Percentiles rank a stretch among this genome's conserved stretches.
phyloP scores from a whole-genome alignment of 1,284 basidiomycete genomes.

The Fomitopsis betulina region DNA sequence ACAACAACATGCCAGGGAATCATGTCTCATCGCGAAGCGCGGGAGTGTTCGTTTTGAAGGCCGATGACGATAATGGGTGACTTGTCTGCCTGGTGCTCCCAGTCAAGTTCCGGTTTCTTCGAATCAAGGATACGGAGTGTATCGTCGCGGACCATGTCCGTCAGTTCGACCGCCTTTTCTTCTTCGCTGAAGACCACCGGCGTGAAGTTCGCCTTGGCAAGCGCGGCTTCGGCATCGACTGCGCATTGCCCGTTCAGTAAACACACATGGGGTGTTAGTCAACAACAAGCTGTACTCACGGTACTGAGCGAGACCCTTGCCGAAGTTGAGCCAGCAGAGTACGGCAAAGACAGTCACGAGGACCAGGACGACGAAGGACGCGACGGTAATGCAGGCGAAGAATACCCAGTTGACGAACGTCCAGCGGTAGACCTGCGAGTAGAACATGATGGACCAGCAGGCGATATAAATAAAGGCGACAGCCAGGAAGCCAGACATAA shows the following conservation, averaged over 20 bases:
- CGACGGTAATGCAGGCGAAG: conserved; percentile 42
- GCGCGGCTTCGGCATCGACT: conserved; percentile 43
- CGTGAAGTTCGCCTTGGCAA: conserved; percentile 39
- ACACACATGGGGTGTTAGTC: not conserved
- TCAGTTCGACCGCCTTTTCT: conserved; percentile 15
- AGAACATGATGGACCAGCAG: conserved; percentile 49
- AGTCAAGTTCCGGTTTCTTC: conserved; percentile 9
- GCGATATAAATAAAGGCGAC: conserved; percentile 35
- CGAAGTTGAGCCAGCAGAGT: conserved; percentile 46
- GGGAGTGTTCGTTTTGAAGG: not conserved
- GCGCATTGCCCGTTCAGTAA: not conserved
- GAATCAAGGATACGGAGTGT: not conserved
- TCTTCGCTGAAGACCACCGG: conserved; percentile 40
- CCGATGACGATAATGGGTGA: conserved; percentile 23
- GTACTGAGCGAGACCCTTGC: conserved; percentile 46
- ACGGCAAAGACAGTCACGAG: conserved; percentile 40
- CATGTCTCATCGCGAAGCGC: not conserved
- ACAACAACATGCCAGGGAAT: not conserved
- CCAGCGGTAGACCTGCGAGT: conserved; percentile 49
- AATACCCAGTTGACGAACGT: conserved; percentile 54
- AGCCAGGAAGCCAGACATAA: conserved; percentile 41
- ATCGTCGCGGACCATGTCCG: conserved; percentile 9
- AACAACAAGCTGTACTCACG: conserved; percentile 31
- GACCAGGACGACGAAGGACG: conserved; percentile 43
- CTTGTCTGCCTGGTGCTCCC: conserved; percentile 17